Conservation (phyloP, 768 basidiomycete genomes). For the Lepiota brunneoincarnata region DNA sequence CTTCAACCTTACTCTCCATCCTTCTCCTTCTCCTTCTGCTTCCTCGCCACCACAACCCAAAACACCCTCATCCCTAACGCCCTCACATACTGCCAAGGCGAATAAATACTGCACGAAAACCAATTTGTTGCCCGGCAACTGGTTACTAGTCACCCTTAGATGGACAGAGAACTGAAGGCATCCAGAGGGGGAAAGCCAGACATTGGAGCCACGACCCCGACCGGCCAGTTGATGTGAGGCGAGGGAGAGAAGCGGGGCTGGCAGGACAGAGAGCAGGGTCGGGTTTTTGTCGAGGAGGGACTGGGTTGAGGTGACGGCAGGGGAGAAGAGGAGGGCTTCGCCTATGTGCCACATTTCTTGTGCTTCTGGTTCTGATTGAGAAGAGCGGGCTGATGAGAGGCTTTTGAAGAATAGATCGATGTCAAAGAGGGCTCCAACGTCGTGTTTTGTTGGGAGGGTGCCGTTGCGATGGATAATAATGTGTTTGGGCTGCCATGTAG, state of each 20-base stretch:
- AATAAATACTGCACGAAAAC: slow-evolving; percentile 95
- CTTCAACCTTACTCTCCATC: slow-evolving; percentile 65
- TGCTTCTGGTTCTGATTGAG: slow-evolving; percentile 22
- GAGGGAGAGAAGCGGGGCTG: slow-evolving; percentile 76
- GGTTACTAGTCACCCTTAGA: slow-evolving; percentile 50
- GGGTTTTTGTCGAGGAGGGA: slow-evolving; percentile 92
- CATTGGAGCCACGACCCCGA: slow-evolving; percentile 83
- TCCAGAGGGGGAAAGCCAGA: slow-evolving; percentile 91
- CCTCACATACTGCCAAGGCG: slow-evolving; percentile 81
- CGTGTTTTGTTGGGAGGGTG: slow-evolving; percentile 42
- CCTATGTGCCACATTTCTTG: slow-evolving; percentile 54
- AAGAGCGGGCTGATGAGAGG: slow-evolving; percentile 33
- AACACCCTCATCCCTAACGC: slow-evolving; percentile 64
- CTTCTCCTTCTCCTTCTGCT: slow-evolving; percentile 18
- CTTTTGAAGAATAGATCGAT: slow-evolving; percentile 55
- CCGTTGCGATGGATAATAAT: slow-evolving; percentile 51
- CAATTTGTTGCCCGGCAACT: slow-evolving; percentile 40
- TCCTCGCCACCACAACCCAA: slow-evolving; percentile 45
- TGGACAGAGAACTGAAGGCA: slow-evolving; percentile 84
- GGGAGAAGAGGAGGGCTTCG: slow-evolving; percentile 80
- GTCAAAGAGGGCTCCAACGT: slow-evolving; percentile 72
- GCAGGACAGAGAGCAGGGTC: slow-evolving; percentile 61
- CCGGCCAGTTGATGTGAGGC: slow-evolving; percentile 88
- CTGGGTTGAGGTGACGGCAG: slow-evolving; percentile 92
- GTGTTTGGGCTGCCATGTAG: slow-evolving; percentile 46